Percentiles rank a stretch among this genome's conserved stretches.
Conservation (phyloP, 2,329 filamentous ascomycete genomes). For the Fusarium sp. region DNA sequence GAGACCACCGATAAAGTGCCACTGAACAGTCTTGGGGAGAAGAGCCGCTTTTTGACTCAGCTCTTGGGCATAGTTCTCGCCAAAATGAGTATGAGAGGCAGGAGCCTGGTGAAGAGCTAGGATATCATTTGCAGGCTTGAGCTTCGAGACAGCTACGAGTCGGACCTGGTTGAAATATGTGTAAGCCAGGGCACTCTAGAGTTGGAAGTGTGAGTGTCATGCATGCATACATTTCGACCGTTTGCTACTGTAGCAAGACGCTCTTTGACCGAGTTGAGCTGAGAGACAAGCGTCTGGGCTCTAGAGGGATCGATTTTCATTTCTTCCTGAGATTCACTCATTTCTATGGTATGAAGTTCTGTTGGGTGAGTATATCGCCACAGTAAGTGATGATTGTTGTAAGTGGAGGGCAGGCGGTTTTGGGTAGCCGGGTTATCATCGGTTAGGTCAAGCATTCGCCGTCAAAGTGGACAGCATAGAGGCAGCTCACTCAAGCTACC, state of each 20-base stretch:
- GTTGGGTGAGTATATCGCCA: not conserved
- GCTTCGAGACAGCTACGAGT: conserved; percentile 93
- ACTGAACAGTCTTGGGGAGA: conserved; percentile 80
- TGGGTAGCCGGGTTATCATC: conserved; percentile 50
- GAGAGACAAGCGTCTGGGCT: conserved; percentile 70
- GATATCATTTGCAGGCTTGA: conserved; percentile 93
- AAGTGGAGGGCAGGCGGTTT: conserved; percentile 40
- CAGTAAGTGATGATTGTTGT: conserved; percentile 32
- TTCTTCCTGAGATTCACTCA: conserved; percentile 57
- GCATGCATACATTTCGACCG: conserved; percentile 63
- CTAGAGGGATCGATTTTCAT: conserved; percentile 73
- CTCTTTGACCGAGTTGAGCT: conserved; percentile 69
- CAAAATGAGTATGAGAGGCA: conserved; percentile 79
- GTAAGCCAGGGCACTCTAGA: conserved; percentile 31
- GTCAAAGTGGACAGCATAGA: conserved; percentile 30
- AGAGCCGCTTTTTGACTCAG: conserved; percentile 85
- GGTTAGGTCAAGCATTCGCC: conserved; percentile 35
- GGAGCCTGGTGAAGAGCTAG: conserved; percentile 78
- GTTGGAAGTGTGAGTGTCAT: conserved; percentile 1
- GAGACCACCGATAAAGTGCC: conserved; percentile 97
- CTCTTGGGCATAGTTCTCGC: conserved; percentile 96
- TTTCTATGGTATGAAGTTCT: conserved; percentile 42
- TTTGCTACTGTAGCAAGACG: conserved; percentile 66
- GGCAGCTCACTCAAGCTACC: conserved; percentile 1
- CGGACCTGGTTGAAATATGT: conserved; percentile 67